Percentiles rank a stretch among this genome's conserved stretches.
Evolutionary conservation across 495 filamentous ascomycete species (phyloP).

Genomic region (Emericellopsis terricola): DNA sequence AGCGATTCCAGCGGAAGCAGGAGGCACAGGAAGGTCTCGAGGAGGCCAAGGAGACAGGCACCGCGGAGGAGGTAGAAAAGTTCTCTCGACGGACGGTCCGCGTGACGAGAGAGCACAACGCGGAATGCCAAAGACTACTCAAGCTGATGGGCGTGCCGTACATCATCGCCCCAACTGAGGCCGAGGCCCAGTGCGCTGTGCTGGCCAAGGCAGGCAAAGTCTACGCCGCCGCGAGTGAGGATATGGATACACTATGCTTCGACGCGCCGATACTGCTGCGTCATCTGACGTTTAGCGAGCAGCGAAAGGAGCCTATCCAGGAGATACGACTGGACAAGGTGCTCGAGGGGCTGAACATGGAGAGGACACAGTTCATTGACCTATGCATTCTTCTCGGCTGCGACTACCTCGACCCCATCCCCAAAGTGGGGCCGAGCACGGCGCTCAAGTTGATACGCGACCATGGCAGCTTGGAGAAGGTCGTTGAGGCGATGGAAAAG

Average conservation of each 20-base stretch:
- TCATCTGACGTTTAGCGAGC: conserved; percentile 91
- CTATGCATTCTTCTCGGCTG: conserved; percentile 96
- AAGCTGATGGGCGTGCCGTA: conserved; percentile 93
- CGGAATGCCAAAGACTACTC: conserved; percentile 76
- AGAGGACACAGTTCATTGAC: conserved; percentile 79
- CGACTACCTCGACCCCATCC: conserved; percentile 92
- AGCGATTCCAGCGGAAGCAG: conserved; percentile 77
- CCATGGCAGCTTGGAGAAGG: conserved; percentile 68
- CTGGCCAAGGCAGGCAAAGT: conserved; percentile 87
- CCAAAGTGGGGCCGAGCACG: conserved; percentile 78
- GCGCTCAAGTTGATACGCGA: conserved; percentile 88
- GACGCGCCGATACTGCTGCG: conserved; percentile 77
- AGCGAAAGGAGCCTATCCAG: conserved; percentile 91
- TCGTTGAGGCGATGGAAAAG: conserved; percentile 60
- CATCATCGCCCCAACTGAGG: conserved; percentile 89
- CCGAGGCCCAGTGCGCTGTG: conserved; percentile 88
- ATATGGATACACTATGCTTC: conserved; percentile 98
- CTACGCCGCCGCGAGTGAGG: conserved; percentile 88
- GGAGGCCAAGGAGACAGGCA: conserved; percentile 94
- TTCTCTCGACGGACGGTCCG: conserved; percentile 88
- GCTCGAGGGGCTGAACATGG: conserved; percentile 72
- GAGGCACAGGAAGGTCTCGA: conserved; percentile 77
- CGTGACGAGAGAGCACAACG: conserved; percentile 92
- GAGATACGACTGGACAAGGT: conserved; percentile 80
- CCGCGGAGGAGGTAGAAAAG: conserved; percentile 92